phyloP scores from a whole-genome alignment of 2,329 filamentous ascomycete genomes.

The Trichoderma polysporum region DNA sequence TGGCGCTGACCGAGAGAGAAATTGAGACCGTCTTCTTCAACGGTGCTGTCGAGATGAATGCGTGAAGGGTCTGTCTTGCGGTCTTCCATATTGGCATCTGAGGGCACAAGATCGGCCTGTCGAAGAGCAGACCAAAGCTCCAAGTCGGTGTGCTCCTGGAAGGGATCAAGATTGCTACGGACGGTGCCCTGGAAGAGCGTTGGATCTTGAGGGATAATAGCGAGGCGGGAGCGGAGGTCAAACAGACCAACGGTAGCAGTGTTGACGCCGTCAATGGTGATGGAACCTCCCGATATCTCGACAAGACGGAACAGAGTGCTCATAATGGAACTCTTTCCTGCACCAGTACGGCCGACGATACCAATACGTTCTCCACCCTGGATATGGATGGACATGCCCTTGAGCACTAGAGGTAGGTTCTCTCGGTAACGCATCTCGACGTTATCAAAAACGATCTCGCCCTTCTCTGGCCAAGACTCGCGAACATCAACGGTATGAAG shows the following conservation, averaged over 20 bases:
- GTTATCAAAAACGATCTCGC: constrained; percentile 73
- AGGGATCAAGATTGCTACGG: constrained; percentile 77
- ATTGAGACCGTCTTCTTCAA: constrained; percentile 94
- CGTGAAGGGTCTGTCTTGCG: constrained; percentile 68
- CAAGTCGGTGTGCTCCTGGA: constrained; percentile 73
- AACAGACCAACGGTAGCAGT: constrained; percentile 73
- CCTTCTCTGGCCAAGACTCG: constrained; percentile 78
- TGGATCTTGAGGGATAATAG: constrained; percentile 83
- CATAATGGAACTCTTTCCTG: constrained; percentile 83
- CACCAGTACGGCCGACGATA: constrained; percentile 77
- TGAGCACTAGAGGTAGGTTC: constrained; percentile 70
- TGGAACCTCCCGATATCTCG: constrained; percentile 61
- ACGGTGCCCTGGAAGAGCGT: constrained; percentile 81
- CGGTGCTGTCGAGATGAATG: constrained; percentile 78
- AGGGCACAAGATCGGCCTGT: constrained; percentile 69
- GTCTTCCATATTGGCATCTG: constrained; percentile 66
- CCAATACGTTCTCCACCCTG: constrained; percentile 75
- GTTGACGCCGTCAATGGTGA: constrained; percentile 65
- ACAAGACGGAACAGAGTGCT: constrained; percentile 75
- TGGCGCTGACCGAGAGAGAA: constrained; percentile 94
- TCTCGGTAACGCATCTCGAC: constrained; percentile 77
- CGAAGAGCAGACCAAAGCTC: constrained; percentile 76
- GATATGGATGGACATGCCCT: constrained; percentile 70
- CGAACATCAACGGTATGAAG: constrained; percentile 73
- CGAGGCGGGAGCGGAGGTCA: constrained; percentile 71